A percentile compares a stretch with the other conserved stretches of the same genome.
Evolutionary conservation across 371 early-diverging fungal genomes (phyloP).

Genomic region (Mortierella sp.): DNA sequence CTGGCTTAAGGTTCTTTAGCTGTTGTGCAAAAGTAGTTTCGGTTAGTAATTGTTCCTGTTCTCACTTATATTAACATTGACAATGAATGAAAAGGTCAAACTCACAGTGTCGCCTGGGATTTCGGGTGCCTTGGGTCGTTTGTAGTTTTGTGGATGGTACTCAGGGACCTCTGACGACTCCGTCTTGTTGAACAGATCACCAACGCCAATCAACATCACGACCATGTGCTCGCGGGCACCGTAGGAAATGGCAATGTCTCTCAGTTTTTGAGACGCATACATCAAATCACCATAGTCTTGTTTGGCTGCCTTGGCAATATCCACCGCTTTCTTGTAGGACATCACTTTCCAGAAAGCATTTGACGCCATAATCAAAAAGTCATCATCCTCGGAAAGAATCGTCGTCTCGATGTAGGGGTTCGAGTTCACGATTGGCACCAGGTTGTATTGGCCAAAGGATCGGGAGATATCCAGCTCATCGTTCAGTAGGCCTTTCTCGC

Average conservation of each 20-base stretch:
- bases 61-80: neutral
- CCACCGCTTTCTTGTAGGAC: constrained; percentile 87
- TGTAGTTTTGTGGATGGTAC: constrained; percentile 39
- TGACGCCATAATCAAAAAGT: constrained; percentile 92
- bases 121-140: constrained; percentile 54
- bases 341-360: constrained; percentile 89
- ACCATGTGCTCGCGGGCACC: constrained; percentile 85
- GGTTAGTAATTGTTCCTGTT: neutral
- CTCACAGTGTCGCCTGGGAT: constrained; percentile 71
- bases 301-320: constrained; percentile 84
- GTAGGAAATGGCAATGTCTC: constrained; percentile 92
- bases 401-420: constrained; percentile 86
- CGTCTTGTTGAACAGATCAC: constrained; percentile 73
- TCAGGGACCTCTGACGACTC: constrained; percentile 19
- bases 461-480: constrained; percentile 85
- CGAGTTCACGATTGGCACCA: constrained; percentile 89
- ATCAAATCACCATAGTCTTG: constrained; percentile 75
- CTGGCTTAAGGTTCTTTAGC: constrained; percentile 78
- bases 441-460: constrained; percentile 89
- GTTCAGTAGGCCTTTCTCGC: constrained; percentile 81
- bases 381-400: constrained; percentile 86
- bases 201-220: constrained; percentile 90
- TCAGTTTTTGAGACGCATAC: constrained; percentile 87
- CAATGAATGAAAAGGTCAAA: neutral
- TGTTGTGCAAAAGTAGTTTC: constrained; percentile 11